Evolutionary conservation across 305 asterid genomes (phyloP).

Genomic region (Fraxinus greggii): DNA sequence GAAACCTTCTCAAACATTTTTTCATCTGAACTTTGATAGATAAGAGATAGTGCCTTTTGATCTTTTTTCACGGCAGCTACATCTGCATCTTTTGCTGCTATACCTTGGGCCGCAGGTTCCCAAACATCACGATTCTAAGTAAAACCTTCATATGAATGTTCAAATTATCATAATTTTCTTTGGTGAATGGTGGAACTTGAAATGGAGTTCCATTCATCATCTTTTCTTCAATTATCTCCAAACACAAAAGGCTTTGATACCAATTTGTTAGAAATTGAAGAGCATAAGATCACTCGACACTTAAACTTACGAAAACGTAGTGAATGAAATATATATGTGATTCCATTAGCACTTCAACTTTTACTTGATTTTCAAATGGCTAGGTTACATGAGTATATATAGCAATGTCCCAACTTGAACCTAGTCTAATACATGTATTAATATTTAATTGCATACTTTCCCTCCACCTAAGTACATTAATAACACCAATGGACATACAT

Average conservation of each 20-base stretch:
- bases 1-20: not conserved
- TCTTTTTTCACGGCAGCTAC: not conserved
- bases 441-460: not conserved
- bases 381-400: too few species aligned
- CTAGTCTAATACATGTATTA: not conserved
- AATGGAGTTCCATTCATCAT: not conserved
- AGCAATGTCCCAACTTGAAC: too few species aligned
- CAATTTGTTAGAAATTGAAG: not conserved
- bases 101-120: not conserved
- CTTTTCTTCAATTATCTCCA: not conserved
- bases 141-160: not conserved
- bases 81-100: not conserved
- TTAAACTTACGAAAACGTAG: too few species aligned
- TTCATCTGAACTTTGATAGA: conserved; percentile 4
- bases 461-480: not conserved
- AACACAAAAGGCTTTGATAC: too few species aligned
- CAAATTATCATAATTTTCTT: conserved; percentile 5
- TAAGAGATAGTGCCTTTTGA: not conserved
- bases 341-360: too few species aligned
- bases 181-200: not conserved
- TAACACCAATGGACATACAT: too few species aligned
- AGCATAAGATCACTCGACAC: too few species aligned
- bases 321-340: too few species aligned
- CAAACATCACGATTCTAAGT: not conserved
- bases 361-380: too few species aligned